Evolutionary conservation across 352 stramenopile genomes (phyloP).

Genomic region (Phytophthora multivora): DNA sequence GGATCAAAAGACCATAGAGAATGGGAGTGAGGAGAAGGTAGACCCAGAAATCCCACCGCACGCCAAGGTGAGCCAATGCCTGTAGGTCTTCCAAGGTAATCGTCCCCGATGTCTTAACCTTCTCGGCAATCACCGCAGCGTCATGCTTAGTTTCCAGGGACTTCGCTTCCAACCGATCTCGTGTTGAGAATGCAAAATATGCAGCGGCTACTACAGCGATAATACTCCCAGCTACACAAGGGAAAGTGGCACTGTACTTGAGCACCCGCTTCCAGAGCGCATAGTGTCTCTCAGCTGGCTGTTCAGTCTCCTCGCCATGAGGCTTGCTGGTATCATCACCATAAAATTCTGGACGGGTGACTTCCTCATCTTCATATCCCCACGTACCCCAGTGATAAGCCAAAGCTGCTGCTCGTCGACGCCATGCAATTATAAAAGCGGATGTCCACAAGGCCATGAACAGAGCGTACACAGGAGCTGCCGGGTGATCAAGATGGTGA

Average conservation of each 20-base stretch:
- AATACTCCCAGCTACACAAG: constrained; percentile 66
- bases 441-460: constrained; percentile 92
- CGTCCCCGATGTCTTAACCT: constrained; percentile 49
- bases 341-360: constrained; percentile 83
- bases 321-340: constrained; percentile 35
- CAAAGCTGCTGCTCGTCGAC: constrained; percentile 69
- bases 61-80: constrained; percentile 58
- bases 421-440: constrained; percentile 90
- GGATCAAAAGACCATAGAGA: constrained; percentile 88
- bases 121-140: constrained; percentile 49
- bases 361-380: constrained; percentile 88
- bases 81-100: constrained; percentile 69
- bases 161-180: constrained; percentile 71
- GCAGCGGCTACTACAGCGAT: constrained; percentile 57
- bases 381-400: constrained; percentile 91
- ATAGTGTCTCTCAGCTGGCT: constrained; percentile 47
- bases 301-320: background rate
- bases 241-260: constrained; percentile 80
- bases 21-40: constrained; percentile 86
- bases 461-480: constrained; percentile 81
- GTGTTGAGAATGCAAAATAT: constrained; percentile 75
- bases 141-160: constrained; percentile 50
- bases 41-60: constrained; percentile 83
- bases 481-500: constrained; percentile 76
- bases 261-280: constrained; percentile 69